A percentile compares a stretch with the other conserved stretches of the same genome.
These are phyloP conservation scores for Malassezia sp. DNA, from an alignment of 1,284 basidiomycete species.

Conservation along the genomic window DNA sequence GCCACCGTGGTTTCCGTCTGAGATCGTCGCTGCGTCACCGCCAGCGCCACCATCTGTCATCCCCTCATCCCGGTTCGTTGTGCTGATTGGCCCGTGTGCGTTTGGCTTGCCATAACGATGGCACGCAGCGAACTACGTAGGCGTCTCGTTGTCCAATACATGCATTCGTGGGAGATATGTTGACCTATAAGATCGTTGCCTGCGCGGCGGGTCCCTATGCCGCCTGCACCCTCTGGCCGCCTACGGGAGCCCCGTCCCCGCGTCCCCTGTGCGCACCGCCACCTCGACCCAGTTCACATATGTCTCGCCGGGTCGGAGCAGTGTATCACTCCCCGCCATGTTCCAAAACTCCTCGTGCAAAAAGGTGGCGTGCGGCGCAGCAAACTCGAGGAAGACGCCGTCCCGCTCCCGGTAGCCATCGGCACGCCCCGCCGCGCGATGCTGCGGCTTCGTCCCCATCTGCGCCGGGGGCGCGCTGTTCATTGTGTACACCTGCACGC, in stretches of 20 bases:
- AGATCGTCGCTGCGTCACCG: background rate
- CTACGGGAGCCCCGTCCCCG: too few species aligned
- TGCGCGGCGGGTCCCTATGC: too few species aligned
- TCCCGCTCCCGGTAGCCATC: too few species aligned
- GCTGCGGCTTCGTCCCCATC: slow-evolving; percentile 21
- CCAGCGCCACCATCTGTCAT: background rate
- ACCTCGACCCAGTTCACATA: slow-evolving; percentile 28
- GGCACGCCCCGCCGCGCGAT: slow-evolving; percentile 18
- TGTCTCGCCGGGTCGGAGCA: slow-evolving; percentile 24
- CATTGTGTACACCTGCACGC: slow-evolving; percentile 33
- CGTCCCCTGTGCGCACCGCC: too few species aligned
- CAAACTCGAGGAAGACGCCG: slow-evolving; percentile 33
- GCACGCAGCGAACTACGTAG: too few species aligned
- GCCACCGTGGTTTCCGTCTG: background rate
- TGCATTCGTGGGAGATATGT: too few species aligned
- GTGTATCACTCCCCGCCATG: slow-evolving; percentile 25
- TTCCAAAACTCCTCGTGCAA: slow-evolving; percentile 18
- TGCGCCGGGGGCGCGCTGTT: slow-evolving; percentile 19
- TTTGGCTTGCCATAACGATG: too few species aligned
- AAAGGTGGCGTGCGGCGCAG: slow-evolving; percentile 37
- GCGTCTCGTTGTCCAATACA: too few species aligned
- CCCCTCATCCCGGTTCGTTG: background rate
- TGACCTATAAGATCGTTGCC: too few species aligned
- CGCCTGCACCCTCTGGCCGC: too few species aligned
- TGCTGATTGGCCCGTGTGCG: background rate